Evolutionary conservation across 2,329 filamentous ascomycete species (phyloP).

Genomic region (Orbilia brochopaga): DNA sequence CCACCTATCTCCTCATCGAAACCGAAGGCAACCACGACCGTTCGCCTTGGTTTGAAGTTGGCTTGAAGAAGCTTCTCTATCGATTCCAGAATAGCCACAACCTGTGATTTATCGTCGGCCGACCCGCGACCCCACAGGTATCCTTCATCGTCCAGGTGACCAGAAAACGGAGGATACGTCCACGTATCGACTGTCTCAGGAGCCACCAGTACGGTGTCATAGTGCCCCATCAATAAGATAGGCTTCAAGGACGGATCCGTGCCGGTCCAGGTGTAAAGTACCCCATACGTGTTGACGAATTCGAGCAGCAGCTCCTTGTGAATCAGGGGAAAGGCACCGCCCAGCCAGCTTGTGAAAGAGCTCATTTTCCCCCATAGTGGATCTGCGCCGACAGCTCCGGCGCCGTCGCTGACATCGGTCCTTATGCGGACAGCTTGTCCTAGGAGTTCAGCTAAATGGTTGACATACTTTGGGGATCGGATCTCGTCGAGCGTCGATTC

Average conservation of each 20-base stretch:
- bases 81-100: slow-evolving; percentile 66
- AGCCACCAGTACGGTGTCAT: slow-evolving; percentile 69
- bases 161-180: slow-evolving; percentile 68
- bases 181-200: slow-evolving; percentile 63
- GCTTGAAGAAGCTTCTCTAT: slow-evolving; percentile 65
- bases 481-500: neutral
- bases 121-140: slow-evolving; percentile 69
- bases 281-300: slow-evolving; percentile 66
- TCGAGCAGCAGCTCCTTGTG: slow-evolving; percentile 62
- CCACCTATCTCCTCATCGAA: slow-evolving; percentile 70
- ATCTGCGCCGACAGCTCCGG: slow-evolving; percentile 65
- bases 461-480: slow-evolving; percentile 9
- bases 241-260: slow-evolving; percentile 63
- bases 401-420: slow-evolving; percentile 65
- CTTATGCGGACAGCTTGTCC: slow-evolving; percentile 64
- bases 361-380: slow-evolving; percentile 67
- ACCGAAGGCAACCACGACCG: slow-evolving; percentile 67
- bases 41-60: slow-evolving; percentile 64
- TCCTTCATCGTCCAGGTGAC: slow-evolving; percentile 62
- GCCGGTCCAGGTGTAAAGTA: slow-evolving; percentile 67
- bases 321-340: slow-evolving; percentile 63
- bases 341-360: slow-evolving; percentile 63
- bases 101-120: slow-evolving; percentile 68
- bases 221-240: slow-evolving; percentile 68
- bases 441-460: slow-evolving; percentile 55